Evolutionary conservation across 2,329 filamentous ascomycete genomes (phyloP), one percentile per base, ranked within the genome.

Genomic region (Claviceps paspali): DNA sequence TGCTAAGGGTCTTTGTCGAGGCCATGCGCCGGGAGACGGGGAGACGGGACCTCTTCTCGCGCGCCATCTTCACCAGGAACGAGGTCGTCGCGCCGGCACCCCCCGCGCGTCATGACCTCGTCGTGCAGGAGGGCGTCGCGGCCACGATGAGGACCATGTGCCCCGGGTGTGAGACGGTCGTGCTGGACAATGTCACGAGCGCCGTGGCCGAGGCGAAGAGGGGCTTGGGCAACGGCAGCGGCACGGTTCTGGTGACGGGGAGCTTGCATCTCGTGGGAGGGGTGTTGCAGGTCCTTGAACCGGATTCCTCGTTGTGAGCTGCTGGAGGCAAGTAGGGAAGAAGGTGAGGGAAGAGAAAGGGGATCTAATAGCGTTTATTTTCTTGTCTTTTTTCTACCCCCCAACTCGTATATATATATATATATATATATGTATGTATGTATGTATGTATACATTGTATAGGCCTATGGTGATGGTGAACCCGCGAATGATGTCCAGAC

Each of bases 191-290:
- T 2, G 75, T 91, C 11, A 70, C 79, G 44, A 79, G 84, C 38
- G 78, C 82, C 1, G 70, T 91, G 7, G 60, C 60, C 9, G 62
- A 66, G 41, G 73, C 74, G 4, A 67, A 70, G 41, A 55, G 49
- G 12, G 49, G 68, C 9, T 48, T 47, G 6, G 38, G 55, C 56
- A 50, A 42, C 28, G 41, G 41, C 35, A 47, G 53, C 3, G 65
- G 65, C 35, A 64, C 37, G 32, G 73, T 79, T 0, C 60, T 94
- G 38, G 77, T 84, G 8, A 93, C 86, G 11, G 86, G 86, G 2
- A 92, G 84, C 54, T 60, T 93, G 50, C 81, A 93, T 63, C 66
- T 94, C 28, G 84, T 87, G 1, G 85, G 86, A 6, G 82, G 81
- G 9, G 64, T 86, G 32, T 62, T 93, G 36, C 78, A 82, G 53